Conservation (phyloP, 2,329 filamentous ascomycete species). For the Aureobasidium leucospermi region DNA sequence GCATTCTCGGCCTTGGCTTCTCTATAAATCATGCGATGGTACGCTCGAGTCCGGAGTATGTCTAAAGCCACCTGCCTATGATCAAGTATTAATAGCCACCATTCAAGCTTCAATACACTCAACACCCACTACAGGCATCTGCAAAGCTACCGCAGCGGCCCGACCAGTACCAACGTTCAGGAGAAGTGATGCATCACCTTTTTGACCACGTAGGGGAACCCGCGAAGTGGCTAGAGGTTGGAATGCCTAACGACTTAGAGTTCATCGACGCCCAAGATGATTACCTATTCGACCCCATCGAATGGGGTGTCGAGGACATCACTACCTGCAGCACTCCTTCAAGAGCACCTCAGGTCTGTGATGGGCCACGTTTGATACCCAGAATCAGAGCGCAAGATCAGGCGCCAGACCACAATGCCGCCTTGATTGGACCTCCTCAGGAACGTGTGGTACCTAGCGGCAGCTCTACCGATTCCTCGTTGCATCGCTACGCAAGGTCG, state of each 20-base stretch:
- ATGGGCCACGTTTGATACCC: slow-evolving; percentile 24
- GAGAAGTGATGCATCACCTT: background rate
- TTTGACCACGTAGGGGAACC: background rate
- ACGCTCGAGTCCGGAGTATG: too few relatives aligned
- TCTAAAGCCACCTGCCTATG: too few relatives aligned
- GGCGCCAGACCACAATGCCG: slow-evolving; percentile 16
- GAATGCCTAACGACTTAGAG: background rate
- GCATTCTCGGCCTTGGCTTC: too few relatives aligned
- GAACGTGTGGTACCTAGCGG: too few relatives aligned
- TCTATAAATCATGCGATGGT: too few relatives aligned
- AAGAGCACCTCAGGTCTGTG: background rate
- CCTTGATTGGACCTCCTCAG: background rate
- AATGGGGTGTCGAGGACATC: background rate
- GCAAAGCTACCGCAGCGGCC: background rate
- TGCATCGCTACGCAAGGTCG: too few relatives aligned
- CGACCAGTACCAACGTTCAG: background rate
- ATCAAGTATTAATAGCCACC: too few relatives aligned
- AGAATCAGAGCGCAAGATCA: slow-evolving; percentile 23
- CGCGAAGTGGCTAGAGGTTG: background rate
- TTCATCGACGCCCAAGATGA: background rate
- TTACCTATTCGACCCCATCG: background rate
- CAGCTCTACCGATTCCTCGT: too few relatives aligned
- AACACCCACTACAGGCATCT: background rate
- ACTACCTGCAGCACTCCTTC: background rate
- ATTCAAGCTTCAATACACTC: too few relatives aligned